A percentile compares a stretch with the other conserved stretches of the same genome.
Evolutionary conservation across 768 basidiomycete species (phyloP).

Genomic region (Pisolithus orientalis): DNA sequence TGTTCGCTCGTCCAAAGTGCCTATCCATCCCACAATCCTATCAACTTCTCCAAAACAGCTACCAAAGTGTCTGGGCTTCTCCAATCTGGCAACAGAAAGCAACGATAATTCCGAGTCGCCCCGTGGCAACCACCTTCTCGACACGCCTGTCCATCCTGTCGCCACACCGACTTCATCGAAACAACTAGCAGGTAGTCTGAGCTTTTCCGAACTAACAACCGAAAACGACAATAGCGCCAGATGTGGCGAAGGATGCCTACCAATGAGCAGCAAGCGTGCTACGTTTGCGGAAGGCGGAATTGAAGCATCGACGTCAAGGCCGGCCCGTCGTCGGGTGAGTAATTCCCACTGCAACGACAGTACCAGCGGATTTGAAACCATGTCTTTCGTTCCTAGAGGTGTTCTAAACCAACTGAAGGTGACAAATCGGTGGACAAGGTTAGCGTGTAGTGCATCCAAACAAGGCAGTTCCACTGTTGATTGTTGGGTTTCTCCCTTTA

Average conservation of each 20-base stretch:
- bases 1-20: slow-evolving; percentile 3
- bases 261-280: slow-evolving; percentile 17
- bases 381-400: slow-evolving; percentile 15
- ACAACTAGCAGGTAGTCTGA: no score
- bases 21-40: slow-evolving; percentile 5
- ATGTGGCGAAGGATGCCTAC: slow-evolving; percentile 16
- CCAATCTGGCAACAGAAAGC: slow-evolving; percentile 19
- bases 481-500: slow-evolving; percentile 4
- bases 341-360: background rate
- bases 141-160: slow-evolving; percentile 6
- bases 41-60: no score
- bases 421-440: slow-evolving; percentile 20
- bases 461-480: background rate
- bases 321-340: slow-evolving; percentile 22
- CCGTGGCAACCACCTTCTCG: slow-evolving; percentile 7
- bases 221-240: slow-evolving; percentile 21
- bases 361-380: background rate
- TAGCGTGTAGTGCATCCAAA: background rate
- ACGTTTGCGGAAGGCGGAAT: slow-evolving; percentile 18
- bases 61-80: slow-evolving; percentile 6
- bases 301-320: slow-evolving; percentile 15
- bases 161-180: no score
- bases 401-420: slow-evolving; percentile 10
- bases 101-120: slow-evolving; percentile 16
- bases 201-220: slow-evolving; percentile 17